phyloP scores from a whole-genome alignment of 164 flowering plant species.

The Buxus sempervirens region DNA sequence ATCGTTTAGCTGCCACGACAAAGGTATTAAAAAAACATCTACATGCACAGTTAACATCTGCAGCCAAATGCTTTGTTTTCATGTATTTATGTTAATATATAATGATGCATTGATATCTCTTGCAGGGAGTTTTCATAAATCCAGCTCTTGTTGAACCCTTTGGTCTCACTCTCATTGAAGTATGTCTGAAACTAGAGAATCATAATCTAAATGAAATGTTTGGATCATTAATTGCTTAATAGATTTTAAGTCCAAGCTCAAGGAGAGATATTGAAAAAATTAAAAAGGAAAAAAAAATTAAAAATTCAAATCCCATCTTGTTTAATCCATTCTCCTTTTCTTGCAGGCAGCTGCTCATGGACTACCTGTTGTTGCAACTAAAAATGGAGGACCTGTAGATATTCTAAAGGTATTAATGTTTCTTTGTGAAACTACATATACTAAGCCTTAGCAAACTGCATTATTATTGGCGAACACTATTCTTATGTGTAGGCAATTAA shows the following conservation, averaged over 20 bases:
- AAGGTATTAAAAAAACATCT: conserved; percentile 47
- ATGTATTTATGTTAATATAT: too few relatives aligned
- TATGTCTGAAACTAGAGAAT: too few relatives aligned
- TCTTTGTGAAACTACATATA: too few relatives aligned
- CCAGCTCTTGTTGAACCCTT: conserved; percentile 97
- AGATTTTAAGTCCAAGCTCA: not conserved
- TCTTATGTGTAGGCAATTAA: conserved; percentile 49
- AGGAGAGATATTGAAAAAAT: not conserved
- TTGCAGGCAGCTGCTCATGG: conserved; percentile 57
- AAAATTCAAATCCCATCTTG: too few relatives aligned
- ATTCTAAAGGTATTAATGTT: too few relatives aligned
- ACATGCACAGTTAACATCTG: too few relatives aligned
- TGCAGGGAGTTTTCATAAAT: conserved; percentile 95
- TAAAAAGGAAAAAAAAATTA: too few relatives aligned
- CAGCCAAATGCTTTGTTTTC: too few relatives aligned
- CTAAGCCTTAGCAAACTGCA: too few relatives aligned
- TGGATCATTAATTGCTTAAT: not conserved
- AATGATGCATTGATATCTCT: not conserved
- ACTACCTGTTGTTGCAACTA: conserved; percentile 50
- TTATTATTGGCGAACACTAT: not conserved
- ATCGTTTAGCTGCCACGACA: conserved; percentile 93
- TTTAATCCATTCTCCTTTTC: not conserved
- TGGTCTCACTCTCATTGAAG: too few relatives aligned
- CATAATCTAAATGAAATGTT: conserved; percentile 56
- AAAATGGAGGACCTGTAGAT: too few relatives aligned